Evolutionary conservation across 257 asterid genomes (phyloP), one percentile per base, ranked within the genome.

Genomic region (Rhazya stricta): DNA sequence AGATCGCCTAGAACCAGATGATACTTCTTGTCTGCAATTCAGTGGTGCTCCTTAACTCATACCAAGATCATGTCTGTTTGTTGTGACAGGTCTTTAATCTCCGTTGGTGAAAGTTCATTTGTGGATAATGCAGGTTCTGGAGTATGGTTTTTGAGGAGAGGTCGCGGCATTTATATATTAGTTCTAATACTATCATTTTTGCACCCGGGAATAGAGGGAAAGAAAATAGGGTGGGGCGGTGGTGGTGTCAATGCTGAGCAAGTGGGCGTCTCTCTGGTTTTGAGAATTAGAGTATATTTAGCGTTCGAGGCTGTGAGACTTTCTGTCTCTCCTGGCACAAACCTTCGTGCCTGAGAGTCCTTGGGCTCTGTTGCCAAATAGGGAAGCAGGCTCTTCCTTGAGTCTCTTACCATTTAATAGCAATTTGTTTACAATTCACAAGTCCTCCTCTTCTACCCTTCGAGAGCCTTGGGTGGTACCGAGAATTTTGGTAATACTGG

Each of bases 11-110:
- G 69, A 86, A 63, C 79, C 57, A 75, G 77, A 79, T 81, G 88
- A 88, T 88, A 45, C 83, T 80, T 78, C 56, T 81, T 86, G 95
- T 91, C 91, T 84, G 78, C 63, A 50, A 77, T 77, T 67, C 77
- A 80, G 83, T 88, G 86, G 74, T 81, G 73, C 78, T 76, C 83
- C 74, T 77, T 79, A 81, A 68, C 96, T 83, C 69, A 78, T 81
- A 79, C 78, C 86, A 58, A 88, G 81, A 75, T 76, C 39, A 65
- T 73, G 81, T 76, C 58, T 85, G 85, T 80, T 86, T 85, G 78
- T 85, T 86, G 81, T 85, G 79, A 77, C 86, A 84, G 96, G 88
- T 84, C 75, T 61, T 70, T 76, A 76, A 71, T 57, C 77, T 79
- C 73, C 87, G 81, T 79, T 83, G 91, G 86, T 72, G 74, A 61